phyloP scores from a whole-genome alignment of 116 monocot genomes.

The Posidonia oceanica region DNA sequence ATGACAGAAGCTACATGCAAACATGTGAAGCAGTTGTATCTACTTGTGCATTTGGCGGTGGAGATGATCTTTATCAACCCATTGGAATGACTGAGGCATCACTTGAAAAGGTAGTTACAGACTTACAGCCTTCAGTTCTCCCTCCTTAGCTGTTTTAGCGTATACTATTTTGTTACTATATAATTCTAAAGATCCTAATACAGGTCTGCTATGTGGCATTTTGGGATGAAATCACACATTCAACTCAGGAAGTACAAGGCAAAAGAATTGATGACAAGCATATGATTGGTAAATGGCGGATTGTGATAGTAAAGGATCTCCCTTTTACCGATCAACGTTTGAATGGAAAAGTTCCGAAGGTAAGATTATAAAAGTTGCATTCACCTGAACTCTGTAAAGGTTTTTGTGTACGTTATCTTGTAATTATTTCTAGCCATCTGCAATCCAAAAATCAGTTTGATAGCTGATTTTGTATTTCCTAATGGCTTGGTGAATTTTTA shows the following conservation, averaged over 20 bases:
- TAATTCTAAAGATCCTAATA: not conserved
- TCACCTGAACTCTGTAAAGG: not conserved
- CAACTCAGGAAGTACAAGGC: slow-evolving; percentile 59
- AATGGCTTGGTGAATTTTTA: too few species aligned
- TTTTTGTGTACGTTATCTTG: not conserved
- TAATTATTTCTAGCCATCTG: not conserved
- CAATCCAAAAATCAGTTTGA: not conserved
- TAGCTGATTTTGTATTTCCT: too few species aligned
- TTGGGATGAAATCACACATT: slow-evolving; percentile 93
- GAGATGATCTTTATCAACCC: slow-evolving; percentile 97
- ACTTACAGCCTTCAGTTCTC: not conserved
- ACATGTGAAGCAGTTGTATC: slow-evolving; percentile 78
- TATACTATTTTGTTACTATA: not conserved
- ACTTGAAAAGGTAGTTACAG: slow-evolving; percentile 40
- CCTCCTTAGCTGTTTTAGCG: not conserved
- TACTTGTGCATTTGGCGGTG: slow-evolving; percentile 99
- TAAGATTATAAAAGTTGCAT: slow-evolving; percentile 11
- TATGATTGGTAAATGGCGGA: slow-evolving; percentile 89
- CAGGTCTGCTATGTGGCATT: slow-evolving; percentile 98
- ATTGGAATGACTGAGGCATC: slow-evolving; percentile 88
- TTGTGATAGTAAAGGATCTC: slow-evolving; percentile 75
- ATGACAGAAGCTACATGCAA: slow-evolving; percentile 76
- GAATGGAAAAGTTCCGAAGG: slow-evolving; percentile 98
- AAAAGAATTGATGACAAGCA: slow-evolving; percentile 34
- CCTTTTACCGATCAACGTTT: slow-evolving; percentile 94